Evolutionary conservation across 225 moss, liverwort and hornwort genomes (phyloP), one percentile per base, ranked within the genome.

Genomic region (Physcomitrellopsis africana): DNA sequence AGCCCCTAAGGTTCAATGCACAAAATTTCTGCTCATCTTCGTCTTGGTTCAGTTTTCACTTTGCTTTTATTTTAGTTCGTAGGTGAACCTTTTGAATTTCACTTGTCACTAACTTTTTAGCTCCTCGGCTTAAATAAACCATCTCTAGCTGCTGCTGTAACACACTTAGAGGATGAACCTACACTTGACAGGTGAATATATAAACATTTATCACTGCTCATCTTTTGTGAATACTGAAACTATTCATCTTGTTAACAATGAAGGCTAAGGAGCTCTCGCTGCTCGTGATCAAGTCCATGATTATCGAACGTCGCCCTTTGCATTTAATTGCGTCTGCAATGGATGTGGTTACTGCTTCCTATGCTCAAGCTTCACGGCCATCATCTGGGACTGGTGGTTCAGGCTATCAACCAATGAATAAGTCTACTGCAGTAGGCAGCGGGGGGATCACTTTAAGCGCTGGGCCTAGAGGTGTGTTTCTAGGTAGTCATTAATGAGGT

Each of bases 241-340:
- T 27, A 22, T 7, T 12, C 20, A 13, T 65, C 55, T 73, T 78
- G 53, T 71, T 53, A 62, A 24, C 72, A 26, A 27, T 81, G 60
- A 80, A 96, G 96, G 96, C 96, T 10, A 96, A 96, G 76, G 76
- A 86, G 51, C 82, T 96, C 71, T 94, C 92, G 49, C 60, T 94
- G 76, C 89, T 89, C 64, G 86, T 92, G 70, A 65, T 92, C 72
- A 92, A 94, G 76, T 92, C 94, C 54, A 94, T 96, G 86, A 92
- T 96, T 63, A 85, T 91, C 67, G 96, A 96, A 77, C 92, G 89
- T 69, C 94, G 92, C 69, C 88, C 96, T 72, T 78, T 96, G 74
- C 82, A 86, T 51, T 80, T 92, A 72, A 88, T 96, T 80, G 88
- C 87, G 42, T 90, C 92, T 78, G 96, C 96, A 27, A 96, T 96